Base-by-base conservation (phyloP, 106 monocot species). In the Allium sativum region DNA sequence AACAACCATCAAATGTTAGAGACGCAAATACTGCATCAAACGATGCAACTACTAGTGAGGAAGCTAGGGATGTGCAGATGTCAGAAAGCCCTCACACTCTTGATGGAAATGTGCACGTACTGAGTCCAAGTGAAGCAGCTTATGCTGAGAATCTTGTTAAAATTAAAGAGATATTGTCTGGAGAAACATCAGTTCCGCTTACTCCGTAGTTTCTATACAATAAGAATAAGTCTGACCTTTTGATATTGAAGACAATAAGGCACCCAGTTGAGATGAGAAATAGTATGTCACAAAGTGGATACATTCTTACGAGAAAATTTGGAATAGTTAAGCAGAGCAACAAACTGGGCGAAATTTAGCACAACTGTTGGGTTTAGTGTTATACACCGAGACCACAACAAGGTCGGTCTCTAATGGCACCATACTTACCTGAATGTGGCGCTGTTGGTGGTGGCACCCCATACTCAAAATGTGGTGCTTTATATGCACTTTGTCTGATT, bases 271-370 rank as follows among this genome's bases (percentile, higher is more conserved):
- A 99, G 77, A 88, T 86, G 88, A 85, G 98, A 72, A 99, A 99
- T 56, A 99, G 98, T 99, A 12, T 99, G 98, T 56, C 92, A 99
- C 65, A 99, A 92, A 15, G 92, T 99, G 14, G 98, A 99, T 63
- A 92, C 98, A 42, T 99, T 98, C 72, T 83, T 99, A 19, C 72
- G 98, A 68, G 98, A 99, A 69, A 99, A 99, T 52, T 77, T 99
- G 92, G 98, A 99, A 20, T 99, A 92, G 98, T 48, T 99, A 55
- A 92, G 92, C 59, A 88, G 92, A 75, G 98, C 98, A 52, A 99
- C 98, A 50, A 99, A 99, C 50, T 99, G 98, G 98, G 98, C 92
- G 18, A 99, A 99, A 59, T 99, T 99, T 52, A 99, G 92, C 73
- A 88, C 98, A 42, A 99, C 98, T 59, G 98, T 88, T 67, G 98